These are phyloP conservation scores for Leccinellum albellum DNA, from an alignment of 768 basidiomycete genomes.

Conservation along the genomic window DNA sequence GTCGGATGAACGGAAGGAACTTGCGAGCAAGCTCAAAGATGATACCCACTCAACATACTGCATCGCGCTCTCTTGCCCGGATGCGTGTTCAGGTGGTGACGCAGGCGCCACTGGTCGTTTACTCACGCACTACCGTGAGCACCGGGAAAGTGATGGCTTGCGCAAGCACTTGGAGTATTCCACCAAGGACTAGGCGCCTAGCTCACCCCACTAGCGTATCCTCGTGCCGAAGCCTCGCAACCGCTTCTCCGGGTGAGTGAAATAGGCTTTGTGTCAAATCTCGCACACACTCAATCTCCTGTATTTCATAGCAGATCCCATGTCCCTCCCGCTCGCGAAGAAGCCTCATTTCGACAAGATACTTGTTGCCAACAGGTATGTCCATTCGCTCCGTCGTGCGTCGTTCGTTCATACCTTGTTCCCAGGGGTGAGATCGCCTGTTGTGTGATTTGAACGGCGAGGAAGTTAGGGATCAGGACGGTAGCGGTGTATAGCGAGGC, in stretches of 20 bases:
- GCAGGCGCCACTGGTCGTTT: slow-evolving; percentile 4
- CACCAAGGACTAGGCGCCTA: background rate
- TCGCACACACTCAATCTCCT: background rate
- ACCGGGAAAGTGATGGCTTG: slow-evolving; percentile 7
- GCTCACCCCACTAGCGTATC: background rate
- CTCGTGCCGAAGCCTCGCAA: slow-evolving; percentile 15
- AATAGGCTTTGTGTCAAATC: background rate
- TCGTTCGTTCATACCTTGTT: background rate
- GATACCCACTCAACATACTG: slow-evolving; percentile 31
- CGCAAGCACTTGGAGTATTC: background rate
- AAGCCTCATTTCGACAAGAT: slow-evolving; percentile 84
- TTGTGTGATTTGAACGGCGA: slow-evolving; percentile 87
- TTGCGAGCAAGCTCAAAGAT: slow-evolving; percentile 12
- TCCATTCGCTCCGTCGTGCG: too few species aligned
- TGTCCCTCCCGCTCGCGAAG: slow-evolving; percentile 6
- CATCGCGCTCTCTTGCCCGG: slow-evolving; percentile 22
- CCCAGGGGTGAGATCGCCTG: slow-evolving; percentile 94
- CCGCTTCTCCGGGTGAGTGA: slow-evolving; percentile 17
- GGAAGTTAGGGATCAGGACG: slow-evolving; percentile 82
- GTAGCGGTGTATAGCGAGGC: slow-evolving; percentile 92
- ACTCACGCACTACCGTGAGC: slow-evolving; percentile 8
- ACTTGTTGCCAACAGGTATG: slow-evolving; percentile 79
- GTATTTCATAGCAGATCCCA: slow-evolving; percentile 5
- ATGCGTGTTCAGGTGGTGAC: slow-evolving; percentile 14
- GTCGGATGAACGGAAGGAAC: slow-evolving; percentile 23